These are phyloP conservation scores for Zea luxurians DNA, from an alignment of 176 grass and related monocot genomes.

Conservation along the genomic window DNA sequence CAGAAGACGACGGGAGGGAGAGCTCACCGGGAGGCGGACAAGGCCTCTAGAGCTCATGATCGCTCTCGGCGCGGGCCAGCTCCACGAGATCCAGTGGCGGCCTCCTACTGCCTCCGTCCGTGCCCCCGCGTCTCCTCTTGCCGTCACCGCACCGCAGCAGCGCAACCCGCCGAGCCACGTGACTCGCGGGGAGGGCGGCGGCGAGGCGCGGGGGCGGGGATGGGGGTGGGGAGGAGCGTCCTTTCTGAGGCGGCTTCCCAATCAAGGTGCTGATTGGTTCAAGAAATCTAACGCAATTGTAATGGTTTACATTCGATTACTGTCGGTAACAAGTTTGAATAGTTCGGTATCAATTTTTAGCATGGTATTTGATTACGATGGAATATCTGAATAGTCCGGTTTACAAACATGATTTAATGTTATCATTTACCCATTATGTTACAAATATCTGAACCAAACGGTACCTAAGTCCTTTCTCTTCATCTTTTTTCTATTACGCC, in stretches of 20 bases:
- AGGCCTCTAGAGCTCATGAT: conserved; percentile 49
- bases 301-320: no score
- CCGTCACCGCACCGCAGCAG: not conserved
- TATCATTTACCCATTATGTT: no score
- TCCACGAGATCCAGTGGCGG: not conserved
- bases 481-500: no score
- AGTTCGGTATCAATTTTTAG: no score
- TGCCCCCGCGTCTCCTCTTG: not conserved
- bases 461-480: no score
- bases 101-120: not conserved
- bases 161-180: not conserved
- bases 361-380: no score
- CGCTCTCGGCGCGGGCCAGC: not conserved
- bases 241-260: not conserved
- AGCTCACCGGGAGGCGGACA: conserved; percentile 28
- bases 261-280: no score
- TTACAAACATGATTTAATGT: no score
- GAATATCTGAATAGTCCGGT: no score
- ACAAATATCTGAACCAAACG: no score
- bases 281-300: no score
- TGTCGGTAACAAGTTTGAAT: no score
- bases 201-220: not conserved
- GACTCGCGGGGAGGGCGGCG: not conserved
- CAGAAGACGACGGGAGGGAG: not conserved
- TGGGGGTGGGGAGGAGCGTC: not conserved